Evolutionary conservation across 2,329 filamentous ascomycete genomes (phyloP).

Genomic region (Claviceps pazoutovae): DNA sequence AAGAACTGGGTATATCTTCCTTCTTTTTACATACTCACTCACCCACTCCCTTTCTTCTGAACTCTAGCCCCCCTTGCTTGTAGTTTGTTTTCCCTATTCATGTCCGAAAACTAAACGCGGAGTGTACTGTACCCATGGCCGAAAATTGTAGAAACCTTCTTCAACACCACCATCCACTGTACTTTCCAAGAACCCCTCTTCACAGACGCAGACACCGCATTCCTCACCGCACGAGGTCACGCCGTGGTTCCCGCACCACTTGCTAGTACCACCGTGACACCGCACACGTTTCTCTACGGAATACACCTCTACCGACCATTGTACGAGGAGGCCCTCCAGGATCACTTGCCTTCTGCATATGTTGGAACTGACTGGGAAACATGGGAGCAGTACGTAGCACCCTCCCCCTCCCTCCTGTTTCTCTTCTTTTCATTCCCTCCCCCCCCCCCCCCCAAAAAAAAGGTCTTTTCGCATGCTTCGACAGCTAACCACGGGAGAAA

Average conservation of each 20-base stretch:
- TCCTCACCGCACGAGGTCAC: slow-evolving; percentile 42
- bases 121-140: not conserved
- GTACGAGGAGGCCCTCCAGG: slow-evolving; percentile 36
- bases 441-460: no score
- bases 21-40: not conserved
- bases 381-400: slow-evolving; percentile 34
- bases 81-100: not conserved
- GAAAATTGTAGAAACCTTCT: not conserved
- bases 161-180: slow-evolving; percentile 23
- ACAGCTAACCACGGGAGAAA: not conserved
- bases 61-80: not conserved
- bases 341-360: slow-evolving; percentile 35
- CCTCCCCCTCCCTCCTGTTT: not conserved
- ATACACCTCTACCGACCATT: slow-evolving; percentile 44
- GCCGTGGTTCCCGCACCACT: slow-evolving; percentile 34
- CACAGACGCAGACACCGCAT: slow-evolving; percentile 31
- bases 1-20: slow-evolving; percentile 24
- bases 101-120: not conserved
- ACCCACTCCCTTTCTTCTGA: not conserved
- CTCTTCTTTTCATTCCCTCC: no score
- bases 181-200: slow-evolving; percentile 43
- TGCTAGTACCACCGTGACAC: slow-evolving; percentile 36
- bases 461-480: no score
- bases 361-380: slow-evolving; percentile 40
- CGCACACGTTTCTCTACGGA: slow-evolving; percentile 42